Evolutionary conservation across 257 asterid species (phyloP).

Genomic region (Solanum tacnaense): DNA sequence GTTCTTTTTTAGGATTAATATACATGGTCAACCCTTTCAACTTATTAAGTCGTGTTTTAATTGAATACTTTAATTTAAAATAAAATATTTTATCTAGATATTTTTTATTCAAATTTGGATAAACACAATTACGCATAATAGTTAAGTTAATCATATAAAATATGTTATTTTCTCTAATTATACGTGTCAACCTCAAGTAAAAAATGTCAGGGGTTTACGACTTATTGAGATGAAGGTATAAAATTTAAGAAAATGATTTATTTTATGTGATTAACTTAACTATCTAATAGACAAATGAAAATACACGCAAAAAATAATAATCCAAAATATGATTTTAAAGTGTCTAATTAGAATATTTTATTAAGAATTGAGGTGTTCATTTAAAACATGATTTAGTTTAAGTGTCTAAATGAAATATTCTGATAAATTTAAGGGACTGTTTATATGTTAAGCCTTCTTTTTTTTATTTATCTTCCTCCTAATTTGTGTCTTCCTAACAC

Average conservation of each 20-base stretch:
- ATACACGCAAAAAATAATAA: not conserved
- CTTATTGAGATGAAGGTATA: not conserved
- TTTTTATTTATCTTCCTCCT: not conserved
- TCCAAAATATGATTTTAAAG: not conserved
- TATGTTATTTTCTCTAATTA: not conserved
- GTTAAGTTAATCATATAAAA: not conserved
- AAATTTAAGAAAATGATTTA: not conserved
- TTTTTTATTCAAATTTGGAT: not conserved
- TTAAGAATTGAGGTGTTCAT: not conserved
- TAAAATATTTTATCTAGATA: not conserved
- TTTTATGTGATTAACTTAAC: not conserved
- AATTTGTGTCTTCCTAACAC: not conserved
- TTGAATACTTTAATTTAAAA: not conserved
- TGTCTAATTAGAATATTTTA: not conserved
- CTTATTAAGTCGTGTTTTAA: not conserved
- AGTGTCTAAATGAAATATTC: not conserved
- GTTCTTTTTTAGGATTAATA: not conserved
- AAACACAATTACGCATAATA: not conserved
- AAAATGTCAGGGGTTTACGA: not conserved
- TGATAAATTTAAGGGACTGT: not conserved
- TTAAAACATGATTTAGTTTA: not conserved
- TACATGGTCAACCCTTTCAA: not conserved
- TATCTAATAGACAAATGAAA: not conserved
- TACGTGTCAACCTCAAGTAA: not conserved
- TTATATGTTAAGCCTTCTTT: not conserved